phyloP scores from a whole-genome alignment of 1,284 basidiomycete genomes.

The Papiliotrema flavescens region DNA sequence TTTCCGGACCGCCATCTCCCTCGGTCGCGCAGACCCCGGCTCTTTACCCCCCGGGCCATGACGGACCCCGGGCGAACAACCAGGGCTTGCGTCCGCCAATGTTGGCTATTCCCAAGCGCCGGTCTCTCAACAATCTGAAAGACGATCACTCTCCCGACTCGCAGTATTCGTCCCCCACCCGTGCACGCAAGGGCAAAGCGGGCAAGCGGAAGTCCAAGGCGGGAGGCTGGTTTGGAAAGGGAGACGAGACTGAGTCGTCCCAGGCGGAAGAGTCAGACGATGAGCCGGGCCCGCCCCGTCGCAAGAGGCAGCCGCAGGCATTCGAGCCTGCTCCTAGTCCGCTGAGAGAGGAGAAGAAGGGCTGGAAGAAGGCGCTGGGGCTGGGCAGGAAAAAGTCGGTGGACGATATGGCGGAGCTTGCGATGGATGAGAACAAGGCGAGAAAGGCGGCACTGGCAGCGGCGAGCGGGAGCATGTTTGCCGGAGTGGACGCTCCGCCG shows the following conservation, averaged over 20 bases:
- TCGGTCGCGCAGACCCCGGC: slow-evolving; percentile 11
- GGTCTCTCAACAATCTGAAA: slow-evolving; percentile 39
- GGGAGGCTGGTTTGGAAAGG: slow-evolving; percentile 16
- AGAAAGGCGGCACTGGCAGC: slow-evolving; percentile 40
- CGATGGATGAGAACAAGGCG: slow-evolving; percentile 39
- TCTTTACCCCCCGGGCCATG: slow-evolving; percentile 8
- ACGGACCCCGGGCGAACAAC: slow-evolving; percentile 21
- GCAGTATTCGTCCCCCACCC: slow-evolving; percentile 13
- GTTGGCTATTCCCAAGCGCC: slow-evolving; percentile 32
- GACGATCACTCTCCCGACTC: slow-evolving; percentile 20
- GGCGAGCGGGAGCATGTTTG: slow-evolving; percentile 38
- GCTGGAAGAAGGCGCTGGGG: slow-evolving; percentile 20
- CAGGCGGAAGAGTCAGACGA: slow-evolving; percentile 31
- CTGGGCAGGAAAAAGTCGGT: slow-evolving; percentile 16
- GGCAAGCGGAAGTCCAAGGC: slow-evolving; percentile 16
- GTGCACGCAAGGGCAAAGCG: slow-evolving; percentile 4
- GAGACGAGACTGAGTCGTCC: slow-evolving; percentile 1
- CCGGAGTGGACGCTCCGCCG: slow-evolving; percentile 32
- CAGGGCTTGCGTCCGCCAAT: slow-evolving; percentile 29
- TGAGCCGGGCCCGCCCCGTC: slow-evolving; percentile 32
- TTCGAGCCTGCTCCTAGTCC: slow-evolving; percentile 19
- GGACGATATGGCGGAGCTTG: slow-evolving; percentile 23
- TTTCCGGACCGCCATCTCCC: slow-evolving; percentile 6
- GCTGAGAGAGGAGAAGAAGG: slow-evolving; percentile 6
- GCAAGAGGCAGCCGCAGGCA: slow-evolving; percentile 13